Percentiles rank a stretch among this genome's conserved stretches.
These are phyloP conservation scores for Teunomyces cretensis DNA, from an alignment of 805 yeast species.

Conservation along the genomic window DNA sequence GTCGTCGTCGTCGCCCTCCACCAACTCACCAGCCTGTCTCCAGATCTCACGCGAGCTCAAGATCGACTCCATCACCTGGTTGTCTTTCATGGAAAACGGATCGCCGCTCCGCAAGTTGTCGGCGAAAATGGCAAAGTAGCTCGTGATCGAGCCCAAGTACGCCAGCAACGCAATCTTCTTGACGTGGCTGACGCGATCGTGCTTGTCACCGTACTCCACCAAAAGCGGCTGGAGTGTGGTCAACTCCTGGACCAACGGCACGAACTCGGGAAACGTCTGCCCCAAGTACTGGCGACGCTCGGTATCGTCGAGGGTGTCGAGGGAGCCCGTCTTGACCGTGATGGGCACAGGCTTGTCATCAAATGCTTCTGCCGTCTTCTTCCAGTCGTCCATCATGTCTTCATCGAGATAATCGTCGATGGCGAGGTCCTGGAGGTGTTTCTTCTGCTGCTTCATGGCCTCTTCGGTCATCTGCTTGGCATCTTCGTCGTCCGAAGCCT, in stretches of 20 bases:
- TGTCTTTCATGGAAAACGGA: slow-evolving; percentile 71
- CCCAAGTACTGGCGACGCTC: slow-evolving; percentile 56
- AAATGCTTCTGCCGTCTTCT: slow-evolving; percentile 49
- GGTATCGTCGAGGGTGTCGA: slow-evolving; percentile 43
- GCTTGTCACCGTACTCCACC: slow-evolving; percentile 17
- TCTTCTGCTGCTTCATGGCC: slow-evolving; percentile 81
- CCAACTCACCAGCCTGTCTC: slow-evolving; percentile 73
- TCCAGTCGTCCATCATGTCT: slow-evolving; percentile 79
- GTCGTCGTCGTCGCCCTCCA: slow-evolving; percentile 16
- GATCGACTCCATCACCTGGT: slow-evolving; percentile 85
- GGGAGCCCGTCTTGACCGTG: slow-evolving; percentile 7
- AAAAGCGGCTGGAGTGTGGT: slow-evolving; percentile 42
- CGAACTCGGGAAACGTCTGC: slow-evolving; percentile 76
- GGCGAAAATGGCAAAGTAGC: slow-evolving; percentile 75
- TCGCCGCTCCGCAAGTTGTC: slow-evolving; percentile 56
- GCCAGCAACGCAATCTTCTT: slow-evolving; percentile 72
- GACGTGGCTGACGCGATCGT: slow-evolving; percentile 32
- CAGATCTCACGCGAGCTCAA: slow-evolving; percentile 81
- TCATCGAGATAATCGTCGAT: slow-evolving; percentile 61
- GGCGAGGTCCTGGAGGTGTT: slow-evolving; percentile 66
- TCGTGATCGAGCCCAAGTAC: slow-evolving; percentile 73
- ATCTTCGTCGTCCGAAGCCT: slow-evolving; percentile 70
- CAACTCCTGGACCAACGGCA: slow-evolving; percentile 70
- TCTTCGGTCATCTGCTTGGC: slow-evolving; percentile 81
- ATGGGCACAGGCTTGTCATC: slow-evolving; percentile 27